These are phyloP conservation scores for Elaeagnus macrophylla DNA, from an alignment of 306 rosid species.

Conservation along the genomic window DNA sequence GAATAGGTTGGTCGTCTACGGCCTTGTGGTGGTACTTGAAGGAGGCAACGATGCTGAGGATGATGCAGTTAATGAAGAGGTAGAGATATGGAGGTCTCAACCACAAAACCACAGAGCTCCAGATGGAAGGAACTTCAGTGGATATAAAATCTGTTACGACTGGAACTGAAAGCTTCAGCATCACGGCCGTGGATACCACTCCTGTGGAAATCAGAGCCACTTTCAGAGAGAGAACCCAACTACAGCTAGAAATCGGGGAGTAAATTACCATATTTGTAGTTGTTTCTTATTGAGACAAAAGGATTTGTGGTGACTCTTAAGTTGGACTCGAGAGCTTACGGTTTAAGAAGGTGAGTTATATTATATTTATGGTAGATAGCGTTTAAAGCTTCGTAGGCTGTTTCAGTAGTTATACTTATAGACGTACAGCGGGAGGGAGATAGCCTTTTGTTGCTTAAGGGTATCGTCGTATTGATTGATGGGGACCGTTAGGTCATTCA, in stretches of 20 bases:
- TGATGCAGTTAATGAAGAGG: constrained; percentile 65
- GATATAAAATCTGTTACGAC: constrained; percentile 36
- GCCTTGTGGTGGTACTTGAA: constrained; percentile 45
- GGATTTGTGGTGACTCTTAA: neutral
- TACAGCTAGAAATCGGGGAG: constrained; percentile 17
- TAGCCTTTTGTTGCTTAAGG: too few relatives aligned
- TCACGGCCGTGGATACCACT: constrained; percentile 49
- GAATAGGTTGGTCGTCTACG: constrained; percentile 14
- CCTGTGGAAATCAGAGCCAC: constrained; percentile 44
- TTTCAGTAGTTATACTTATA: too few relatives aligned
- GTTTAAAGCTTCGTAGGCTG: too few relatives aligned
- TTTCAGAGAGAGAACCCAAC: constrained; percentile 38
- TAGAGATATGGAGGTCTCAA: constrained; percentile 77
- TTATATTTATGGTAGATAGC: too few relatives aligned
- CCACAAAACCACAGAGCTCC: constrained; percentile 44
- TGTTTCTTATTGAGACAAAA: neutral
- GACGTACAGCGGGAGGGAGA: too few relatives aligned
- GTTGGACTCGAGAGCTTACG: neutral
- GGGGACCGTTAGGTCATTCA: too few relatives aligned
- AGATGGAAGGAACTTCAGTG: constrained; percentile 51
- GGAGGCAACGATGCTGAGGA: constrained; percentile 69
- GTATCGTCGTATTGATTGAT: too few relatives aligned
- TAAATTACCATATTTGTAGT: constrained; percentile 18
- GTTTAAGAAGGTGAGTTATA: too few relatives aligned
- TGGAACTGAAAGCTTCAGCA: constrained; percentile 57